Evolutionary conservation across 768 basidiomycete species (phyloP).

Genomic region (Tephrocybe sp.): DNA sequence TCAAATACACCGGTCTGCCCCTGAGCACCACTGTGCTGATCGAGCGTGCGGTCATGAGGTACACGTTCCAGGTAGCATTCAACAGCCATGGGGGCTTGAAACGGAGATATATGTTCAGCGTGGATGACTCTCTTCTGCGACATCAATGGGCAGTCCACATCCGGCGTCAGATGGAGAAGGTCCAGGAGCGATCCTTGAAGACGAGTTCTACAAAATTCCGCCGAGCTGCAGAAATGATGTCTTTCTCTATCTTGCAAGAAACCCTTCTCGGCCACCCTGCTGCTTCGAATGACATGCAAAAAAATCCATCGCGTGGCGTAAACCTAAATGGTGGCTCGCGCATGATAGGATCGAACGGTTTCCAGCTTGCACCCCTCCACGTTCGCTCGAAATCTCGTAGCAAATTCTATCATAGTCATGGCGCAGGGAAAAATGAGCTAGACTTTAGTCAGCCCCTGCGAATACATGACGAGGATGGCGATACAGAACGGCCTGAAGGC

Average conservation of each 20-base stretch:
- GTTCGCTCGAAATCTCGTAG: slow-evolving; percentile 70
- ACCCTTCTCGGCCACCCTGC: slow-evolving; percentile 52
- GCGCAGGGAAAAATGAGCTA: slow-evolving; percentile 61
- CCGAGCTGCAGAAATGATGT: slow-evolving; percentile 69
- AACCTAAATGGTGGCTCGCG: slow-evolving; percentile 14
- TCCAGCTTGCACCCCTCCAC: slow-evolving; percentile 32
- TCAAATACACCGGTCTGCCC: slow-evolving; percentile 79
- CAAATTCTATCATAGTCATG: slow-evolving; percentile 61
- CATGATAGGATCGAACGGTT: slow-evolving; percentile 16
- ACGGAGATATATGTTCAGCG: slow-evolving; percentile 93
- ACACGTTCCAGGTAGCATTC: slow-evolving; percentile 94
- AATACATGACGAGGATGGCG: slow-evolving; percentile 13
- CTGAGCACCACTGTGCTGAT: slow-evolving; percentile 74
- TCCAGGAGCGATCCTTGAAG: slow-evolving; percentile 29
- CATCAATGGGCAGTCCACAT: slow-evolving; percentile 72
- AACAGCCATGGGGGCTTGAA: slow-evolving; percentile 59
- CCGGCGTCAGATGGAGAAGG: slow-evolving; percentile 62
- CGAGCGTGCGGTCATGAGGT: slow-evolving; percentile 93
- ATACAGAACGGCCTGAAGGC: slow-evolving; percentile 33
- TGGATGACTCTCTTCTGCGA: slow-evolving; percentile 74
- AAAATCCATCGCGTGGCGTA: slow-evolving; percentile 30
- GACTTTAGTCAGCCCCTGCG: slow-evolving; percentile 36
- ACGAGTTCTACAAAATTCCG: slow-evolving; percentile 45
- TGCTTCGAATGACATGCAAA: slow-evolving; percentile 14
- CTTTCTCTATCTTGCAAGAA: slow-evolving; percentile 84